A percentile compares a stretch with the other conserved stretches of the same genome.
phyloP scores from a whole-genome alignment of 345 rosid species.

The Sisymbrium irio region DNA sequence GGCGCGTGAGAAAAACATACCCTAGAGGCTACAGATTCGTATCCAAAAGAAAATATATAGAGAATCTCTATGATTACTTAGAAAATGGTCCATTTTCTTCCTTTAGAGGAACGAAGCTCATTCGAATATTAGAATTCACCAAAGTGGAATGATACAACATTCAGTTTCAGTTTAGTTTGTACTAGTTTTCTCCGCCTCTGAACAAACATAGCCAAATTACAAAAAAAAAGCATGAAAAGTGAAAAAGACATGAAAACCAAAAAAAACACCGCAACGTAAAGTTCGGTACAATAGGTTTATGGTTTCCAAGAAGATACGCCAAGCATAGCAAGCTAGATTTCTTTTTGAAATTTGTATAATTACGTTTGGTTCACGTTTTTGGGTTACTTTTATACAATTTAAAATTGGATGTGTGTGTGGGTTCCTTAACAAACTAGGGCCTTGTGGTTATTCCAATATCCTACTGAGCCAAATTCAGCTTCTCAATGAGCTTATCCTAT shows the following conservation, averaged over 20 bases:
- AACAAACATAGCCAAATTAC: too few species aligned
- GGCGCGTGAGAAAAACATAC: constrained; percentile 28
- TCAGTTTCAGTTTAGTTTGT: neutral
- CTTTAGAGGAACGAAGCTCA: neutral
- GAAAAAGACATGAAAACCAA: too few species aligned
- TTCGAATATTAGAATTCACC: neutral
- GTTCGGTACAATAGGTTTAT: neutral
- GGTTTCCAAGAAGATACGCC: neutral
- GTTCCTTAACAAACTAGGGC: too few species aligned
- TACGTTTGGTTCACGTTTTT: neutral
- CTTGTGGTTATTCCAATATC: too few species aligned
- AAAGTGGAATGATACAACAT: constrained; percentile 1
- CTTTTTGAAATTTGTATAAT: neutral
- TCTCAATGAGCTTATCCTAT: too few species aligned
- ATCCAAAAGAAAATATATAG: neutral
- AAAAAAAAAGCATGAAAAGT: neutral
- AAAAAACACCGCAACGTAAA: neutral
- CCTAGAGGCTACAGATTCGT: constrained; percentile 5
- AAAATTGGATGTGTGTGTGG: too few species aligned
- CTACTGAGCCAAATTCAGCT: too few species aligned
- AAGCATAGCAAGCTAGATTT: neutral
- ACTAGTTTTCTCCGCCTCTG: neutral
- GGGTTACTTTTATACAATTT: too few species aligned
- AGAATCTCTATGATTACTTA: constrained; percentile 18
- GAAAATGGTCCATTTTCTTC: constrained; percentile 1